phyloP scores from a whole-genome alignment of 495 filamentous ascomycete species.

The Pseudevernia furfuracea region DNA sequence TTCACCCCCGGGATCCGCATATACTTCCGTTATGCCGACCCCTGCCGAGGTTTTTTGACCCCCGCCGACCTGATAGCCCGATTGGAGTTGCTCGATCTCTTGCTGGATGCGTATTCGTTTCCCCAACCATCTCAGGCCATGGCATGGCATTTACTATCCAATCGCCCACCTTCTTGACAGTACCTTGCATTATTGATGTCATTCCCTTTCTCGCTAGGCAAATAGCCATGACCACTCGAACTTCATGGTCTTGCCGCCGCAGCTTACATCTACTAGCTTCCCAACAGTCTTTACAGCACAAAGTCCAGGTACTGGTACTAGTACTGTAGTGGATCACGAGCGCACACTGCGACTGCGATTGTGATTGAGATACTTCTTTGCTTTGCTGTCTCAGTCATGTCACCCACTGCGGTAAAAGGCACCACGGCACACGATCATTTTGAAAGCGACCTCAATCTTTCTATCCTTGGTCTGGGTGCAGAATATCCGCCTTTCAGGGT shows the following conservation, averaged over 20 bases:
- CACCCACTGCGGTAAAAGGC: constrained; percentile 22
- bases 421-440: constrained; percentile 23
- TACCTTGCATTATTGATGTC: constrained; percentile 16
- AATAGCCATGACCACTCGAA: constrained; percentile 15
- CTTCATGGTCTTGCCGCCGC: constrained; percentile 8
- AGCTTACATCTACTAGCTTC: constrained; percentile 16
- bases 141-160: background rate
- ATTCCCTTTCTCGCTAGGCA: constrained; percentile 5
- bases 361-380: background rate
- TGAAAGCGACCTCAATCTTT: constrained; percentile 26
- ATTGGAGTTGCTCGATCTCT: constrained; percentile 7
- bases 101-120: constrained; percentile 1
- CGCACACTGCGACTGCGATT: constrained; percentile 5
- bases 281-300: constrained; percentile 20
- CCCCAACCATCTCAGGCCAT: constrained; percentile 9
- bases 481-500: constrained; percentile 29
- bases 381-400: constrained; percentile 19
- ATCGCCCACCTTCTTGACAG: constrained; percentile 6
- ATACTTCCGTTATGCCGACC: no score
- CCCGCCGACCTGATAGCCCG: no score
- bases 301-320: background rate
- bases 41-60: no score
- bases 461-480: constrained; percentile 27
- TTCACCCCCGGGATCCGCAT: no score
- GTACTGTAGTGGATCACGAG: background rate